phyloP scores from a whole-genome alignment of 495 filamentous ascomycete genomes.

The Delitschia confertaspora region DNA sequence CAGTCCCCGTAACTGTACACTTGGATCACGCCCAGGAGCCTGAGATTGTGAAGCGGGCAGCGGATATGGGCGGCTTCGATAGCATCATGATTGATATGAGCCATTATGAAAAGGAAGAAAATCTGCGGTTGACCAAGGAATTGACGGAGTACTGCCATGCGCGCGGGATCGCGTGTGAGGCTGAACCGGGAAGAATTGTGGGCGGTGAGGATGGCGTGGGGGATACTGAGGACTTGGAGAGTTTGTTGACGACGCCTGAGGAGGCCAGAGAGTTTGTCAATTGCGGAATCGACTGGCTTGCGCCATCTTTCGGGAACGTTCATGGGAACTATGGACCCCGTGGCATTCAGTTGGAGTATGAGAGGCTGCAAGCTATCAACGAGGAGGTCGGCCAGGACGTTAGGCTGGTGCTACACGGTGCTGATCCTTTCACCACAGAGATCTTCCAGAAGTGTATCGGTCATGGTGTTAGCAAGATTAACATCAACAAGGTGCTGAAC shows the following conservation, averaged over 20 bases:
- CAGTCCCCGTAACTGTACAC: constrained; percentile 63
- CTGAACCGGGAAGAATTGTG: constrained; percentile 74
- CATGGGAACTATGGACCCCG: constrained; percentile 73
- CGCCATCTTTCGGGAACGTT: constrained; percentile 79
- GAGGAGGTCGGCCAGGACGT: constrained; percentile 53
- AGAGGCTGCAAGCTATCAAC: constrained; percentile 55
- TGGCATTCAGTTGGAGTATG: constrained; percentile 66
- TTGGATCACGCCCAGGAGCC: constrained; percentile 69
- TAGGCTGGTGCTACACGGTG: constrained; percentile 65
- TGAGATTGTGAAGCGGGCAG: constrained; percentile 59
- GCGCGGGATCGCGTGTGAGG: constrained; percentile 68
- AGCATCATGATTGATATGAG: constrained; percentile 79
- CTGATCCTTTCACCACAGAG: constrained; percentile 62
- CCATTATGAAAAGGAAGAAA: constrained; percentile 74
- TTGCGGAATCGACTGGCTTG: constrained; percentile 75
- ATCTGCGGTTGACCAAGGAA: constrained; percentile 61
- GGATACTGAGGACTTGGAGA: constrained; percentile 67
- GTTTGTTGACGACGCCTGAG: constrained; percentile 65
- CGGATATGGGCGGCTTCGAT: constrained; percentile 60
- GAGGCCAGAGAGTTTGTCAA: constrained; percentile 67
- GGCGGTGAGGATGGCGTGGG: constrained; percentile 77
- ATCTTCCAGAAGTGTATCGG: constrained; percentile 62
- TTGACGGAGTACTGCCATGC: constrained; percentile 62
- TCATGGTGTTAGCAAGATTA: constrained; percentile 65
- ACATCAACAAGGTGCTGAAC: constrained; percentile 79